Evolutionary conservation across 805 yeast species (phyloP).

Genomic region (Ogataea pilisensis): DNA sequence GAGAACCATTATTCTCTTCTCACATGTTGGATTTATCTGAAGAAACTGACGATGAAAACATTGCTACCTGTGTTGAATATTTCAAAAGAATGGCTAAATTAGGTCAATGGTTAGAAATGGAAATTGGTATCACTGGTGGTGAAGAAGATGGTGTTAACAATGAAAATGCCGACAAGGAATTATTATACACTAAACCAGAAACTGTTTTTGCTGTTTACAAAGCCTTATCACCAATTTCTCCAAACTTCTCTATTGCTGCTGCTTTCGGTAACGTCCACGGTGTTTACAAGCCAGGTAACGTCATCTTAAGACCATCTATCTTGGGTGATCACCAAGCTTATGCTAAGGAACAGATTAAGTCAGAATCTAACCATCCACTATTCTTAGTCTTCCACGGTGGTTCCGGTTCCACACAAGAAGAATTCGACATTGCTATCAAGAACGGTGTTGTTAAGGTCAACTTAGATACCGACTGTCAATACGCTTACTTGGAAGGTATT

Average conservation of each 20-base stretch:
- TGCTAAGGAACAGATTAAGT: conserved; percentile 64
- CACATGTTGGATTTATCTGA: conserved; percentile 98
- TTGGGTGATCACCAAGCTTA: conserved; percentile 93
- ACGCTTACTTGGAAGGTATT: conserved; percentile 94
- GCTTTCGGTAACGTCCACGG: conserved; percentile 99
- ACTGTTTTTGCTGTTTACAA: conserved; percentile 89
- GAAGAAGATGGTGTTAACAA: conserved; percentile 99
- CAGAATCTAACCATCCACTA: conserved; percentile 60
- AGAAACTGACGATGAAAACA: conserved; percentile 95
- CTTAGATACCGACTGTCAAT: conserved; percentile 99
- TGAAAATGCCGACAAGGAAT: conserved; percentile 82
- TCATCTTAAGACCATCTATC: conserved; percentile 84
- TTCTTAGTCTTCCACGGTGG: conserved; percentile 99
- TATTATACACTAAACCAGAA: conserved; percentile 92
- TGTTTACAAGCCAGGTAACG: conserved; percentile 99
- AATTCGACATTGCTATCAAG: conserved; percentile 85
- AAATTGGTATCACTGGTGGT: conserved; percentile 99
- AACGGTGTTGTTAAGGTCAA: conserved; percentile 98
- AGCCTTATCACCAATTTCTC: conserved; percentile 86
- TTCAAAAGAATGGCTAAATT: conserved; percentile 90
- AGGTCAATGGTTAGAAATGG: conserved; percentile 99
- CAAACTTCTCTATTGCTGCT: conserved; percentile 99
- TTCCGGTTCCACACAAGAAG: conserved; percentile 92
- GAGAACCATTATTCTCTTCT: conserved; percentile 96
- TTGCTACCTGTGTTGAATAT: conserved; percentile 89